These are phyloP conservation scores for Ogataea populi-albae DNA, from an alignment of 805 yeast genomes.

Conservation along the genomic window DNA sequence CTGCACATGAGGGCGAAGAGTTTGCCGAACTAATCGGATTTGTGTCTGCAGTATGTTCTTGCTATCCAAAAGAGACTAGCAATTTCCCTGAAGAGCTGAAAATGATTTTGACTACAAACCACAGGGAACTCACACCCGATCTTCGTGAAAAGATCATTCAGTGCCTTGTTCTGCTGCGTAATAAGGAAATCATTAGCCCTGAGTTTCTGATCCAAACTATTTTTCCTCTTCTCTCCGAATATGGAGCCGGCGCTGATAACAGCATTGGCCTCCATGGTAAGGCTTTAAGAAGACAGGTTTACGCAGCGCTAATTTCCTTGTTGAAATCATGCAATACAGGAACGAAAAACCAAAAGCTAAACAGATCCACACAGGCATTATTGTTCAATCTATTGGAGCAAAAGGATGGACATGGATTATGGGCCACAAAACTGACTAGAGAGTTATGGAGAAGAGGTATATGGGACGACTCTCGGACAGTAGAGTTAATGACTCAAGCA, in stretches of 20 bases:
- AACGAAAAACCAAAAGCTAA: conserved; percentile 85
- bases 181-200: conserved; percentile 73
- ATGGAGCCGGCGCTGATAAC: conserved; percentile 49
- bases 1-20: conserved; percentile 57
- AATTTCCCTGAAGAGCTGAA: conserved; percentile 80
- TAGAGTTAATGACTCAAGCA: conserved; percentile 97
- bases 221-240: conserved; percentile 78
- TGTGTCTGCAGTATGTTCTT: conserved; percentile 85
- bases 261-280: conserved; percentile 66
- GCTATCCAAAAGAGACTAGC: conserved; percentile 86
- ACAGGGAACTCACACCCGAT: conserved; percentile 77
- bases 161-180: conserved; percentile 84
- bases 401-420: conserved; percentile 73
- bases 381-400: conserved; percentile 83
- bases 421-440: conserved; percentile 95
- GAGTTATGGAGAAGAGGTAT: conserved; percentile 97
- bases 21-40: conserved; percentile 86
- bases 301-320: conserved; percentile 71
- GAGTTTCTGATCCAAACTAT: conserved; percentile 81
- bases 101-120: conserved; percentile 66
- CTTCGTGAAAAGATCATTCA: conserved; percentile 89
- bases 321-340: conserved; percentile 83
- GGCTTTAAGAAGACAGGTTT: conserved; percentile 77
- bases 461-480: conserved; percentile 96
- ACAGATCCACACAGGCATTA: conserved; percentile 87